phyloP scores from a whole-genome alignment of 116 monocot genomes.

The Posidonia oceanica region DNA sequence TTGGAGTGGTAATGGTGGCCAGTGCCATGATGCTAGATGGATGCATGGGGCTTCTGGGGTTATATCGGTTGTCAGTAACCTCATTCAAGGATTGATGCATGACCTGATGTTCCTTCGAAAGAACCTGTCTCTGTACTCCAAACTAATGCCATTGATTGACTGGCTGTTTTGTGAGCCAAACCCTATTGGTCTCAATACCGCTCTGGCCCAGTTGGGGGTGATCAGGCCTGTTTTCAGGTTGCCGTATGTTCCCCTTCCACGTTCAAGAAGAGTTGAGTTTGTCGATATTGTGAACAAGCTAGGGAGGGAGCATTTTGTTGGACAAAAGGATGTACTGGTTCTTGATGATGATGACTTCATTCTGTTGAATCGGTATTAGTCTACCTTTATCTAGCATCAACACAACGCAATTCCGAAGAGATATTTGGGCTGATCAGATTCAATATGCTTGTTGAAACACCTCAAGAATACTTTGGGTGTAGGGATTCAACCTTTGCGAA shows the following conservation, averaged over 20 bases:
- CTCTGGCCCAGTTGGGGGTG: constrained; percentile 65
- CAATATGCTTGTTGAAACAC: background rate
- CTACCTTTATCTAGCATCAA: background rate
- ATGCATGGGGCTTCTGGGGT: constrained; percentile 55
- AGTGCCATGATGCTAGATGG: constrained; percentile 75
- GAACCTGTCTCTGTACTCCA: constrained; percentile 32
- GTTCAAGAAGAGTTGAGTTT: constrained; percentile 51
- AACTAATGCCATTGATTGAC: constrained; percentile 46
- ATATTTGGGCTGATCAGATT: background rate
- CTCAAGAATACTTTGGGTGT: too few relatives aligned
- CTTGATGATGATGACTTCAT: constrained; percentile 79
- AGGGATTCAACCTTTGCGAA: too few relatives aligned
- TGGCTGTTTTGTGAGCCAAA: constrained; percentile 87
- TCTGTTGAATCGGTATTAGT: constrained; percentile 25
- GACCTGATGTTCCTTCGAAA: constrained; percentile 47
- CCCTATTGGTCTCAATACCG: constrained; percentile 74
- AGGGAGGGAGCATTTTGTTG: constrained; percentile 62
- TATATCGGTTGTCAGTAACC: constrained; percentile 72
- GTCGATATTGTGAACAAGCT: constrained; percentile 54
- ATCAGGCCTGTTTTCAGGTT: constrained; percentile 61
- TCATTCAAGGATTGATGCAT: constrained; percentile 64
- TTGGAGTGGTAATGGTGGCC: constrained; percentile 78
- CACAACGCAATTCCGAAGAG: background rate
- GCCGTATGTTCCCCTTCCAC: constrained; percentile 69
- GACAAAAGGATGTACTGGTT: constrained; percentile 45